phyloP scores from a whole-genome alignment of 1,284 basidiomycete genomes.

The Athelia sp. region DNA sequence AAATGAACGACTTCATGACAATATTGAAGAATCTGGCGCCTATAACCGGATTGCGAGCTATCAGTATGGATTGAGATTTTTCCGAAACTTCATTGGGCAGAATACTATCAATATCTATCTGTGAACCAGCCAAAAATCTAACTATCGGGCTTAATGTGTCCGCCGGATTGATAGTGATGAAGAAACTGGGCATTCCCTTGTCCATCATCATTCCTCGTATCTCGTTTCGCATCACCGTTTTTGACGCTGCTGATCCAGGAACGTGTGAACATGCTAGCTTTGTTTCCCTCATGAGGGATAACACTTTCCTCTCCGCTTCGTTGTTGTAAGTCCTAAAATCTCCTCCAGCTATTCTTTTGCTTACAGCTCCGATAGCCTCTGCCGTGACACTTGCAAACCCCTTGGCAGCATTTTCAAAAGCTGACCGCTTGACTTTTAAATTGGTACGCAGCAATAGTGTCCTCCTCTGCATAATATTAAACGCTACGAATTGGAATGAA shows the following conservation, averaged over 20 bases:
- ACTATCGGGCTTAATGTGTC: constrained; percentile 32
- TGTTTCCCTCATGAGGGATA: constrained; percentile 28
- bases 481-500: constrained; percentile 30
- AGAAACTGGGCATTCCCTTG: constrained; percentile 27
- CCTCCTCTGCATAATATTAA: constrained; percentile 30
- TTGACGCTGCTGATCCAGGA: constrained; percentile 23
- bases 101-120: constrained; percentile 26
- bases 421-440: constrained; percentile 18
- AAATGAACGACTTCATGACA: constrained; percentile 31
- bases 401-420: constrained; percentile 17
- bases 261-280: constrained; percentile 24
- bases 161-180: constrained; percentile 35
- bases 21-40: constrained; percentile 33
- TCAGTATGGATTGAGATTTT: constrained; percentile 21
- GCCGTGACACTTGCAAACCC: constrained; percentile 15
- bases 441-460: constrained; percentile 20
- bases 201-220: constrained; percentile 26
- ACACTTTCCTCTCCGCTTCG: constrained; percentile 19
- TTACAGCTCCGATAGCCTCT: constrained; percentile 12
- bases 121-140: constrained; percentile 26
- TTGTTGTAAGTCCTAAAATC: constrained; percentile 13
- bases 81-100: constrained; percentile 18
- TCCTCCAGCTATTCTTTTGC: constrained; percentile 15
- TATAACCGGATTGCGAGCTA: constrained; percentile 30
- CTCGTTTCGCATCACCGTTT: constrained; percentile 28